Evolutionary conservation across 75 land plant genomes (phyloP).

Genomic region (Sequoiadendron giganteum): DNA sequence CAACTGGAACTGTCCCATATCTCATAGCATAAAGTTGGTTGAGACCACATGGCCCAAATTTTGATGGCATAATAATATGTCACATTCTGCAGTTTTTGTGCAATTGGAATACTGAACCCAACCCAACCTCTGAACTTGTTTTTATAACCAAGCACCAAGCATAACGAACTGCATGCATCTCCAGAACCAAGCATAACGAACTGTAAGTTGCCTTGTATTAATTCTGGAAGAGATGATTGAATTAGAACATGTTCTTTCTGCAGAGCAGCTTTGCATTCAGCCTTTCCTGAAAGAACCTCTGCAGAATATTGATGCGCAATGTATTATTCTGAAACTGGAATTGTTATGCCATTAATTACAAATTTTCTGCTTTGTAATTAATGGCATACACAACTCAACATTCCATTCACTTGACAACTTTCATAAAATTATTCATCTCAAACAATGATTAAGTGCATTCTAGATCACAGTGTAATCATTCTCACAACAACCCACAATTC

Average conservation of each 20-base stretch:
- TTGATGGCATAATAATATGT: slow-evolving; percentile 93
- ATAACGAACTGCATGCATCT: slow-evolving; percentile 55
- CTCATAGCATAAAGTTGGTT: slow-evolving; percentile 96
- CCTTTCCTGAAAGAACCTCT: slow-evolving; percentile 84
- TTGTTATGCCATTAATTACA: slow-evolving; percentile 83
- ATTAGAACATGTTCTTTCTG: slow-evolving; percentile 86
- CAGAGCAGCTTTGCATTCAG: slow-evolving; percentile 75
- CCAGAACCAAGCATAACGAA: slow-evolving; percentile 68
- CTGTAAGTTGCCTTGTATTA: slow-evolving; percentile 81
- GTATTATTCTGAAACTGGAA: slow-evolving; percentile 70
- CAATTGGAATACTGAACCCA: slow-evolving; percentile 87
- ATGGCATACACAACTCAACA: too few relatives aligned
- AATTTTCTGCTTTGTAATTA: slow-evolving; percentile 55
- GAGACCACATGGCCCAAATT: slow-evolving; percentile 98
- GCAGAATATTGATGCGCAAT: slow-evolving; percentile 52
- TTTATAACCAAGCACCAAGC: slow-evolving; percentile 51
- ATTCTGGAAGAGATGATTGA: slow-evolving; percentile 54
- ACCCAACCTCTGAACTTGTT: slow-evolving; percentile 97
- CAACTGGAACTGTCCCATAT: slow-evolving; percentile 95
- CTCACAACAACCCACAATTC: too few relatives aligned
- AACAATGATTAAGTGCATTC: too few relatives aligned
- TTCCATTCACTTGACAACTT: too few relatives aligned
- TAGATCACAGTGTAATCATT: too few relatives aligned
- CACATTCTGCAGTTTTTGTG: slow-evolving; percentile 80
- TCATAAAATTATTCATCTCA: too few relatives aligned